Evolutionary conservation across 2,329 filamentous ascomycete species (phyloP).

Genomic region (Epichloe festucae): DNA sequence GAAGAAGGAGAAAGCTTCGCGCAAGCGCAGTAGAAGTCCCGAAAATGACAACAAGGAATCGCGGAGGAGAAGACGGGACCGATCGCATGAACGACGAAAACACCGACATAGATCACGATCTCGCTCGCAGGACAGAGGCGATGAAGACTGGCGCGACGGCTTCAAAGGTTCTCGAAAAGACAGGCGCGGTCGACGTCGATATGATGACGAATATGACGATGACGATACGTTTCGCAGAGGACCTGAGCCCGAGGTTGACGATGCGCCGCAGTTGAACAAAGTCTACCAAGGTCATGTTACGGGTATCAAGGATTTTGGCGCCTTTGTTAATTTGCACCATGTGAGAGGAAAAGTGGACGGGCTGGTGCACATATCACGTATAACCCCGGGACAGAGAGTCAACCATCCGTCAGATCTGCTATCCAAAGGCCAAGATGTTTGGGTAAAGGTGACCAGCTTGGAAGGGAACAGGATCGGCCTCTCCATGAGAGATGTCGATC

Average conservation of each 20-base stretch:
- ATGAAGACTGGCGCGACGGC: conserved; percentile 33
- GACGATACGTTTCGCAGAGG: conserved; percentile 52
- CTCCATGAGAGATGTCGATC: conserved; percentile 96
- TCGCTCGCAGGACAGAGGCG: conserved; percentile 24
- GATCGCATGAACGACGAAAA: conserved; percentile 28
- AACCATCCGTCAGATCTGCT: conserved; percentile 87
- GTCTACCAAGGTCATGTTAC: conserved; percentile 84
- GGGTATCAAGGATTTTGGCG: conserved; percentile 89
- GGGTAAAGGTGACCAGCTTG: conserved; percentile 84
- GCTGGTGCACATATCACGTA: conserved; percentile 82
- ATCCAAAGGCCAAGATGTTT: conserved; percentile 67
- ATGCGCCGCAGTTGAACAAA: conserved; percentile 69
- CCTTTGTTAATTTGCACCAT: conserved; percentile 82
- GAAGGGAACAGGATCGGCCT: conserved; percentile 72
- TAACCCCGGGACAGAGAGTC: conserved; percentile 72
- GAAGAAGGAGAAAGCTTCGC: conserved; percentile 32
- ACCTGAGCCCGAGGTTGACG: conserved; percentile 65
- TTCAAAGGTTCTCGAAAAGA: conserved; percentile 18
- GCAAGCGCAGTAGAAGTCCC: conserved; percentile 49
- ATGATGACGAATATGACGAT: conserved; percentile 26
- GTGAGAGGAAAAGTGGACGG: conserved; percentile 84
- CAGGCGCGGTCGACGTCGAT: conserved; percentile 24
- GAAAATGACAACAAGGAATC: conserved; percentile 32
- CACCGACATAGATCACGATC: conserved; percentile 24
- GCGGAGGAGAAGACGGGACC: conserved; percentile 26